Conservation (phyloP, 345 rosid genomes). For the Hevea brasiliensis region DNA sequence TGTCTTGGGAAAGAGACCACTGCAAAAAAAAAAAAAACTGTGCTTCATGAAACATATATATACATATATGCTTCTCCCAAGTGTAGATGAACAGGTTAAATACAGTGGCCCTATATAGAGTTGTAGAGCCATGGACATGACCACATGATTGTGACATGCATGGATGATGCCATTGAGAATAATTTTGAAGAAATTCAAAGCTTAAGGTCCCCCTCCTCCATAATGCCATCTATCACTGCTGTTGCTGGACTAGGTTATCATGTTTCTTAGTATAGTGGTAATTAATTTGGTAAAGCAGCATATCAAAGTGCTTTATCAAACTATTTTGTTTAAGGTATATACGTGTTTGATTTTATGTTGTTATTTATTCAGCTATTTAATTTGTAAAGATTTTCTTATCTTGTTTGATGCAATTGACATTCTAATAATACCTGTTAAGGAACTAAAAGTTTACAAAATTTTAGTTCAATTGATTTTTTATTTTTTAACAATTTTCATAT, state of each 20-base stretch:
- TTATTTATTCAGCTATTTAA: no score
- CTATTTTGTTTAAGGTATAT: not conserved
- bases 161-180: conserved; percentile 8
- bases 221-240: conserved; percentile 14
- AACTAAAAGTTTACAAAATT: no score
- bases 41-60: not conserved
- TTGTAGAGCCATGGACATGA: conserved; percentile 43
- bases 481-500: no score
- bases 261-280: conserved; percentile 27
- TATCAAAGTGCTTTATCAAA: not conserved
- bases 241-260: conserved; percentile 33
- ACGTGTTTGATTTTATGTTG: not conserved
- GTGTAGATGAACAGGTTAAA: conserved; percentile 4
- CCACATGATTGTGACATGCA: conserved; percentile 54
- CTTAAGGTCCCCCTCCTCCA: conserved; percentile 20
- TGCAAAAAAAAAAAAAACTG: not conserved
- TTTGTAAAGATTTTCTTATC: no score
- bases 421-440: no score
- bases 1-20: conserved; percentile 4
- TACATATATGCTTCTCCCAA: not conserved
- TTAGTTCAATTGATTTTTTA: no score
- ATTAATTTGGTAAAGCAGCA: conserved; percentile 33
- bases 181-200: conserved; percentile 7
- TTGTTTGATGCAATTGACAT: no score
- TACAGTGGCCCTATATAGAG: conserved; percentile 25